Evolutionary conservation across 2,329 filamentous ascomycete species (phyloP).

Genomic region (Penicillium griseofulvum): DNA sequence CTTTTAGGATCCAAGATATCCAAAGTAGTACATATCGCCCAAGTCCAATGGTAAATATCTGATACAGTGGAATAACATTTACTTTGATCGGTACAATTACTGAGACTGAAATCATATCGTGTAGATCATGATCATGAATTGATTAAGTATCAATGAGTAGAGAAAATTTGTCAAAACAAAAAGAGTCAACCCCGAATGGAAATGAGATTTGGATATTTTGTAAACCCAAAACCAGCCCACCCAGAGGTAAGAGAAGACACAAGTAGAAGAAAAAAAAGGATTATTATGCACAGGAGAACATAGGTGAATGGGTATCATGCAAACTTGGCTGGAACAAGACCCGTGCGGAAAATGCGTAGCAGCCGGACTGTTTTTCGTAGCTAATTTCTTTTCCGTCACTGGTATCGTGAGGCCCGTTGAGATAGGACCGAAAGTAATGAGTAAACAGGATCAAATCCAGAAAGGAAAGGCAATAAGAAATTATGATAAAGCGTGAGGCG

Average conservation of each 20-base stretch:
- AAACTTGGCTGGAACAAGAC: constrained; percentile 4
- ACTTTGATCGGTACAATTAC: not conserved
- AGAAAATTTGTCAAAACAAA: not conserved
- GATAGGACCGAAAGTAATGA: not conserved
- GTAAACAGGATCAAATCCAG: not conserved
- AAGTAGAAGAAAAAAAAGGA: not conserved
- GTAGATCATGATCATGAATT: not conserved
- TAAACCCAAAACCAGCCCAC: not conserved
- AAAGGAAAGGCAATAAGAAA: not conserved
- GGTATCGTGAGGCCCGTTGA: constrained; percentile 2
- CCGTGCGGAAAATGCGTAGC: not conserved
- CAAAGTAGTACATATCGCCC: not conserved
- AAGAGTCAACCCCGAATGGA: not conserved
- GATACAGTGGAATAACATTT: not conserved
- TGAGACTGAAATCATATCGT: too few relatives aligned
- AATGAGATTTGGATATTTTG: not conserved
- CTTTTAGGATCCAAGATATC: not conserved
- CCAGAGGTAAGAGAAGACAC: not conserved
- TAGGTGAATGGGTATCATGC: constrained; percentile 10
- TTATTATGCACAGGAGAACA: not conserved
- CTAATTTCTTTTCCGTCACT: not conserved
- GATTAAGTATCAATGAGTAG: not conserved
- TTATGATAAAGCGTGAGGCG: constrained; percentile 1
- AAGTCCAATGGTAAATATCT: not conserved
- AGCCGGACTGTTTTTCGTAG: not conserved